Percentiles rank a stretch among this genome's conserved stretches.
These are phyloP conservation scores for Planoprotostelium fungivorum DNA, from an alignment of 78 protist genomes.

Conservation along the genomic window DNA sequence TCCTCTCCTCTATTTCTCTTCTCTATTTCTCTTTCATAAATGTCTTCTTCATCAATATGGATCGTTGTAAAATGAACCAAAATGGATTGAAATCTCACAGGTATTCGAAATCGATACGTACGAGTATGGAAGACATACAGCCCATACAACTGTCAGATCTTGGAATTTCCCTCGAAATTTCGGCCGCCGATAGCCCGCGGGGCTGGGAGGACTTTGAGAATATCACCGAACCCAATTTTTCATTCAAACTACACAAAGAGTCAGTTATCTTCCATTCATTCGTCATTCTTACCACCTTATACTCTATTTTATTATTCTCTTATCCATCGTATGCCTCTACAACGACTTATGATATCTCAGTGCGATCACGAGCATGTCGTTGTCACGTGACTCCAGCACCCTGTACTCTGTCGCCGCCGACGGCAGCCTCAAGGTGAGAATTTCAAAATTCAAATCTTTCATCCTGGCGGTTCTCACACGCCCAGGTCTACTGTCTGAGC, in stretches of 20 bases:
- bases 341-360: constrained; percentile 23
- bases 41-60: constrained; percentile 5
- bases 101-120: neutral
- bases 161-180: neutral
- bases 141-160: neutral
- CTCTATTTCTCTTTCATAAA: too few relatives aligned
- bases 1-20: constrained; percentile 18
- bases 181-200: neutral
- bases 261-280: neutral
- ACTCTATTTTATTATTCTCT: neutral
- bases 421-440: constrained; percentile 35
- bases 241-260: constrained; percentile 56
- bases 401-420: constrained; percentile 71
- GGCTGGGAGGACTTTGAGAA: constrained; percentile 28
- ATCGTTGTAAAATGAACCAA: constrained; percentile 3
- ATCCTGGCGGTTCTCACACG: too few relatives aligned
- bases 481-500: constrained; percentile 23
- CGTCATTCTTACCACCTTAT: neutral
- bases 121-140: constrained; percentile 8
- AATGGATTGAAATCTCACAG: neutral
- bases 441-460: too few relatives aligned
- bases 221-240: constrained; percentile 4
- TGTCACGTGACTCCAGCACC: constrained; percentile 47
- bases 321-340: constrained; percentile 1
- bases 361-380: constrained; percentile 9